Evolutionary conservation across 768 basidiomycete species (phyloP).

Genomic region (Phanerochaete sordida): DNA sequence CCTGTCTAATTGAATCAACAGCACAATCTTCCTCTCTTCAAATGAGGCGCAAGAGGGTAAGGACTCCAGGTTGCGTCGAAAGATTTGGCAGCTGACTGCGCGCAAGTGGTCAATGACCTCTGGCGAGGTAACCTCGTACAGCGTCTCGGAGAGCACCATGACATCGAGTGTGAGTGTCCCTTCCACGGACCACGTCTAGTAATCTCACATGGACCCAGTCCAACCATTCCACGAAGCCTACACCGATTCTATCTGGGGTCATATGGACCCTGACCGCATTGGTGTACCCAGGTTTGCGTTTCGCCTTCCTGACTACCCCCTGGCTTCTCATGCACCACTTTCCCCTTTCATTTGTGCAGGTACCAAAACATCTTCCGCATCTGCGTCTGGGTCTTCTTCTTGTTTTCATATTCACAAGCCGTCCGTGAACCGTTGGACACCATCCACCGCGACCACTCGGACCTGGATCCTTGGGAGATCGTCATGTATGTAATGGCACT

Average conservation of each 20-base stretch:
- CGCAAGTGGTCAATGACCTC: conserved; percentile 73
- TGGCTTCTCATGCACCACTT: too few relatives aligned
- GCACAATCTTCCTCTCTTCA: conserved; percentile 82
- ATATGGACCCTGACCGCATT: conserved; percentile 72
- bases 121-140: conserved; percentile 87
- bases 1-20: conserved; percentile 24
- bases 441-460: conserved; percentile 46
- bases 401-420: conserved; percentile 83
- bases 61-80: too few relatives aligned
- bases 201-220: conserved; percentile 39
- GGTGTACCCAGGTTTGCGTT: conserved; percentile 81
- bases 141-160: conserved; percentile 65
- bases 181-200: not conserved
- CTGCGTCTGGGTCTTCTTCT: conserved; percentile 71
- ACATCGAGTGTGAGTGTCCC: conserved; percentile 65
- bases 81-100: too few relatives aligned
- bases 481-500: conserved; percentile 75
- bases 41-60: conserved; percentile 79
- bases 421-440: conserved; percentile 78
- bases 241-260: conserved; percentile 57
- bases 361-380: conserved; percentile 88
- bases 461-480: conserved; percentile 80
- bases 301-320: too few relatives aligned
- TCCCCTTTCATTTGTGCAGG: conserved; percentile 36
- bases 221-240: conserved; percentile 59